Evolutionary conservation across 2,329 filamentous ascomycete genomes (phyloP), one percentile per base, ranked within the genome.

Genomic region (Lasiodiplodia sp.): DNA sequence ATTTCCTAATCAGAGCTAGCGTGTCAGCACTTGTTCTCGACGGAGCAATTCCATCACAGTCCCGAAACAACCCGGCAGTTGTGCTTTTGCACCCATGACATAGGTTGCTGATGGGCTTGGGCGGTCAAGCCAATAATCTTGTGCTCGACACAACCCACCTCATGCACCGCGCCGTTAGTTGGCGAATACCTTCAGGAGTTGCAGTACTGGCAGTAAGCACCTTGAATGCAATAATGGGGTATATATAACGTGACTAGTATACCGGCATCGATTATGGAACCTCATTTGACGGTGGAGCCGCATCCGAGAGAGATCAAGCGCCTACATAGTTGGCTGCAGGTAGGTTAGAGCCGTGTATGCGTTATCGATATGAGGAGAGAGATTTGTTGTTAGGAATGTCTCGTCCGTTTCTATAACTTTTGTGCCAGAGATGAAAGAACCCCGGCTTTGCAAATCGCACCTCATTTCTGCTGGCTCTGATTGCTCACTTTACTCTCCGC

Each of bases 401-500:
- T 34, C 1, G 31, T 34, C 31, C 8, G 31, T 34, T 8, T 31
- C 8, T 34, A 10, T 34, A 34, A 34, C 31, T 34, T 34, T 34
- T 34, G 31, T 34, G 31, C 7, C 31, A 34, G 31, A 34, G 18
- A n/a, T n/a, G 18, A 47, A 21, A 47, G 14, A 1, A 10, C 10
- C 40, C 8, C n/a, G 38, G 4, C 16, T 44, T 18, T 18, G 3
- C 14, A 4, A 7, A 14, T 40, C 4, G 37, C 57, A 25, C 25
- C 38, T 37, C 23, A 58, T 21, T 49, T 55, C 16, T 40, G 23
- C 25, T 66, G 63, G 34, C 47, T 66, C 31, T 66, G 49, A 14
- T 66, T 66, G 49, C 63, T 44, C 25, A 56, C 63, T 66, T 66
- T 66, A 16, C 52, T 66, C 16, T 64, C 60, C 6, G 60, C 44